These are phyloP conservation scores for Fulvia fulva DNA, from an alignment of 2,329 filamentous ascomycete genomes.

Conservation along the genomic window DNA sequence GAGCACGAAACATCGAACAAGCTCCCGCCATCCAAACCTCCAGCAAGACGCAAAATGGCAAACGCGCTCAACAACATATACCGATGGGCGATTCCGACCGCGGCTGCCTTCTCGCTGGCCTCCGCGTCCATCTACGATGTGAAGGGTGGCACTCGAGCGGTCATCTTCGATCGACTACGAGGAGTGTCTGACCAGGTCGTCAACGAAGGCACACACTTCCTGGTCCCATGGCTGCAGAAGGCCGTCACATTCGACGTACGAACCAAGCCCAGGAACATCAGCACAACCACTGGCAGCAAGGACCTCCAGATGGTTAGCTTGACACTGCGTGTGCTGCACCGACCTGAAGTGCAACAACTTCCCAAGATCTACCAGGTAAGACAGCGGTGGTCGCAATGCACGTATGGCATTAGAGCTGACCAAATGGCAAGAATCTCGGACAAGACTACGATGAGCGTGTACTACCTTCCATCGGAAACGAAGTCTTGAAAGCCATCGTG, in stretches of 20 bases:
- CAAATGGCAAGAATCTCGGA: constrained; percentile 74
- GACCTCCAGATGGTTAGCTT: constrained; percentile 99
- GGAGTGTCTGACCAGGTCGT: constrained; percentile 91
- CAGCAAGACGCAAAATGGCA: constrained; percentile 25
- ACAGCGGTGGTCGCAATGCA: constrained; percentile 2
- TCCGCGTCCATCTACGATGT: constrained; percentile 94
- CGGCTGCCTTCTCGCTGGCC: constrained; percentile 62
- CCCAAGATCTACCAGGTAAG: constrained; percentile 97
- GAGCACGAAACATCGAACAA: background rate
- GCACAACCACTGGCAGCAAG: constrained; percentile 96
- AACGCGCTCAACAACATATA: constrained; percentile 60
- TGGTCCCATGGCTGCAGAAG: constrained; percentile 92
- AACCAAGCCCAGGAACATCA: constrained; percentile 95
- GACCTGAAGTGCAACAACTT: constrained; percentile 85
- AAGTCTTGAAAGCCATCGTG: constrained; percentile 53
- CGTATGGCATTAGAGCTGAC: background rate
- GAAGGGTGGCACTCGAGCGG: constrained; percentile 85
- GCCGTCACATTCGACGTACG: constrained; percentile 95
- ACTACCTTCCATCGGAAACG: constrained; percentile 52
- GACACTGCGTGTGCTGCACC: constrained; percentile 89
- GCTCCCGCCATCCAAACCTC: background rate
- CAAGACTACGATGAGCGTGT: constrained; percentile 84
- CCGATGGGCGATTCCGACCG: constrained; percentile 67
- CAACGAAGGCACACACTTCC: constrained; percentile 95
- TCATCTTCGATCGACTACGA: constrained; percentile 92